A percentile compares a stretch with the other conserved stretches of the same genome.
Evolutionary conservation across 805 yeast genomes (phyloP).

Genomic region (Candida succiphila): DNA sequence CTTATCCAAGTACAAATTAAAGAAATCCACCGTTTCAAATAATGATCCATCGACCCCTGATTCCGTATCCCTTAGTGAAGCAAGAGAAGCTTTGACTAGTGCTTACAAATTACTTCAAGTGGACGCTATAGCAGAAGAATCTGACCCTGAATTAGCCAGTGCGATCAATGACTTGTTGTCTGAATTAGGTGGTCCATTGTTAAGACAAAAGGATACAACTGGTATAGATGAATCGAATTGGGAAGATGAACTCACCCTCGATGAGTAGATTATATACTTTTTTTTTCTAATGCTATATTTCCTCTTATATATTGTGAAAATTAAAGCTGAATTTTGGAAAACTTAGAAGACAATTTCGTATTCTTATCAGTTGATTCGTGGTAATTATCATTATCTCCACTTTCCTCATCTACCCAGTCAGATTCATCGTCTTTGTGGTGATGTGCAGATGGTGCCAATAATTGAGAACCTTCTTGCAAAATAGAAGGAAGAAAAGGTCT

Average conservation of each 20-base stretch:
- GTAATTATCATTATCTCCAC: conserved; percentile 20
- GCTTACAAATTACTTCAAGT: conserved; percentile 26
- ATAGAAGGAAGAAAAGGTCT: conserved; percentile 34
- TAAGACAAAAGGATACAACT: conserved; percentile 24
- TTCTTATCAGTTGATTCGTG: neutral
- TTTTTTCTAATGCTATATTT: neutral
- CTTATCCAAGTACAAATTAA: conserved; percentile 28
- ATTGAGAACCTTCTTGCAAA: conserved; percentile 13
- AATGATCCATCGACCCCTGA: conserved; percentile 20
- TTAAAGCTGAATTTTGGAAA: neutral
- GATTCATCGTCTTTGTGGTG: too few relatives aligned
- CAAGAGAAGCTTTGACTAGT: conserved; percentile 29
- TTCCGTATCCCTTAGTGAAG: conserved; percentile 31
- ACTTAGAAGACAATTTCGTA: neutral
- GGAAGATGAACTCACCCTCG: conserved; percentile 41
- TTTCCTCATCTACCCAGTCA: conserved; percentile 68
- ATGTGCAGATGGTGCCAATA: too few relatives aligned
- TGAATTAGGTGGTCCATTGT: conserved; percentile 53
- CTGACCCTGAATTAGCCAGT: conserved; percentile 48
- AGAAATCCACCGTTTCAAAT: conserved; percentile 11
- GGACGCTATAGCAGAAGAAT: conserved; percentile 25
- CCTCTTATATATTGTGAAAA: neutral
- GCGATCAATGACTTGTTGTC: conserved; percentile 42
- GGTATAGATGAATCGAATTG: conserved; percentile 35
- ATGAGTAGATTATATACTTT: conserved; percentile 12